phyloP scores from a whole-genome alignment of 495 filamentous ascomycete genomes.

The Podospora fimiseda region DNA sequence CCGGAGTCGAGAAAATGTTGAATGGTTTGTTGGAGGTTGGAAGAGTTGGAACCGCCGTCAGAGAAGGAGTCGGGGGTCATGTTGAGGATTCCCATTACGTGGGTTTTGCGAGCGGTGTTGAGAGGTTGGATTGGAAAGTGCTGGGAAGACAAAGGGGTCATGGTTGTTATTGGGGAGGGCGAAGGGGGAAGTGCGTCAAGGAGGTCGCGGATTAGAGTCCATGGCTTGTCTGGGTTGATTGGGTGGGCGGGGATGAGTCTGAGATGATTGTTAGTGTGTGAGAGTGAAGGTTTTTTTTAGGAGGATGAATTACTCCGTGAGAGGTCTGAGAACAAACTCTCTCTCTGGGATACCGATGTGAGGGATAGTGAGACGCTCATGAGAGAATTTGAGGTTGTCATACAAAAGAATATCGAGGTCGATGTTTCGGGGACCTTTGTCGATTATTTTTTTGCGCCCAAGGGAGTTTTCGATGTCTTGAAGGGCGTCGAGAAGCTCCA shows the following conservation, averaged over 20 bases:
- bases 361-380: constrained; percentile 72
- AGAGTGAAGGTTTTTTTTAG: neutral
- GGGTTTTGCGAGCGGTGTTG: constrained; percentile 58
- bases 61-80: constrained; percentile 97
- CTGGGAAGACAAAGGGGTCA: constrained; percentile 57
- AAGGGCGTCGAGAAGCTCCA: constrained; percentile 68
- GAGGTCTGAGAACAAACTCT: constrained; percentile 85
- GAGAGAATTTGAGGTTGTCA: constrained; percentile 56
- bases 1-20: constrained; percentile 54
- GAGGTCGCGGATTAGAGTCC: constrained; percentile 50
- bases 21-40: constrained; percentile 41
- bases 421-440: constrained; percentile 90
- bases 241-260: constrained; percentile 60
- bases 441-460: constrained; percentile 75
- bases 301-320: constrained; percentile 64
- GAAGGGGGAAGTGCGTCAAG: constrained; percentile 56
- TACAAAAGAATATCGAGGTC: constrained; percentile 93
- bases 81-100: constrained; percentile 92
- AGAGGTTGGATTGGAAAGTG: constrained; percentile 58
- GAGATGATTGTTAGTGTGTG: constrained; percentile 1
- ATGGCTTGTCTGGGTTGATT: constrained; percentile 42
- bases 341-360: constrained; percentile 82
- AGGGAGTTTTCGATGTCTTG: constrained; percentile 75
- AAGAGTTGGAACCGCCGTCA: constrained; percentile 64
- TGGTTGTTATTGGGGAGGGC: constrained; percentile 52